These are phyloP conservation scores for Boletus fagicola DNA, from an alignment of 768 basidiomycete genomes.

Conservation along the genomic window DNA sequence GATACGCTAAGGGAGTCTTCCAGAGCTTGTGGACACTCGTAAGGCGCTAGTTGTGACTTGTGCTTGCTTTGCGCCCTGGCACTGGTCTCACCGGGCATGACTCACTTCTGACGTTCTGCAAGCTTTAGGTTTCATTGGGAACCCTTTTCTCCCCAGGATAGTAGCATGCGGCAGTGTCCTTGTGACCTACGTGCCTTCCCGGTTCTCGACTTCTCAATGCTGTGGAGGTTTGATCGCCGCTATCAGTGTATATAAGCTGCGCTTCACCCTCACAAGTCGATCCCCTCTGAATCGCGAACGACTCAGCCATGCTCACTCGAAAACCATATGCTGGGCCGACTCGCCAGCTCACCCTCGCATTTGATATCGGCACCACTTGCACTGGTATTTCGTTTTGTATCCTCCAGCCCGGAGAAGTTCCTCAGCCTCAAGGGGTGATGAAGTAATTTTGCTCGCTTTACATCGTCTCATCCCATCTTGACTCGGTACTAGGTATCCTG, in stretches of 20 bases:
- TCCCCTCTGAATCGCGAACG: neutral
- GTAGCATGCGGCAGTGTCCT: neutral
- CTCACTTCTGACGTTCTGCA: neutral
- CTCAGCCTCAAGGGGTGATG: slow-evolving; percentile 28
- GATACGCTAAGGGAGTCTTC: too few relatives aligned
- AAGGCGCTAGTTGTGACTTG: too few relatives aligned
- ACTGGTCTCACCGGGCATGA: too few relatives aligned
- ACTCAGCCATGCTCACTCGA: slow-evolving; percentile 25
- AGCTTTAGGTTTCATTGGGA: neutral
- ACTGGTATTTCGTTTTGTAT: slow-evolving; percentile 38
- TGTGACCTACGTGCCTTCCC: neutral
- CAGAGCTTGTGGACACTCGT: too few relatives aligned
- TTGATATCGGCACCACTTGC: slow-evolving; percentile 40
- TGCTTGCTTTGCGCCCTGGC: too few relatives aligned
- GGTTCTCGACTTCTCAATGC: neutral
- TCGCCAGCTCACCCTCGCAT: slow-evolving; percentile 34
- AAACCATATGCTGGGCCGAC: slow-evolving; percentile 34
- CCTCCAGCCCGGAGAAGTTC: slow-evolving; percentile 35
- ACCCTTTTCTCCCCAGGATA: neutral
- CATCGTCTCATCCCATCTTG: neutral
- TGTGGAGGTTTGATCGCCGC: neutral
- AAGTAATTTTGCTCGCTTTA: neutral
- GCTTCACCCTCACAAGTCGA: neutral
- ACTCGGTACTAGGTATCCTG: slow-evolving; percentile 31
- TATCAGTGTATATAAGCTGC: slow-evolving; percentile 7